phyloP scores from a whole-genome alignment of 2,329 filamentous ascomycete genomes.

The Fusarium begoniae region DNA sequence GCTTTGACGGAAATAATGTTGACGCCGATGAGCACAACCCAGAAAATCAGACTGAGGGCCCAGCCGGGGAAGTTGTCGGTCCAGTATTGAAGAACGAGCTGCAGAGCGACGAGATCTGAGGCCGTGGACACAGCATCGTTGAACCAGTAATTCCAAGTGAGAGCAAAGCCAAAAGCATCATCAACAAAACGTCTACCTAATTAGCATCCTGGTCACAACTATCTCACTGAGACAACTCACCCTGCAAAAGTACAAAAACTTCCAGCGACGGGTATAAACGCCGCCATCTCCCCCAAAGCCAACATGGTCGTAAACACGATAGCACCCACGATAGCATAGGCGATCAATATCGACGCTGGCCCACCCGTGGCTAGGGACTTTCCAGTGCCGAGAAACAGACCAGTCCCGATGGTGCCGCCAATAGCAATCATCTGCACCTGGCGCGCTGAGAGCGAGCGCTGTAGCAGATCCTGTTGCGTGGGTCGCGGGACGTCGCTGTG shows the following conservation, averaged over 20 bases:
- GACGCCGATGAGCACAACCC: conserved; percentile 60
- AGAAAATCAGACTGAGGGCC: conserved; percentile 70
- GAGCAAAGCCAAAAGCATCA: conserved; percentile 62
- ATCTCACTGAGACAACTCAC: conserved; percentile 39
- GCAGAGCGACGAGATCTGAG: conserved; percentile 63
- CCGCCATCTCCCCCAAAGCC: conserved; percentile 68
- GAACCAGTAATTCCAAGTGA: conserved; percentile 72
- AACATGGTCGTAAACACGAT: conserved; percentile 70
- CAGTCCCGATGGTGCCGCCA: conserved; percentile 67
- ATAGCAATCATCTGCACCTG: conserved; percentile 76
- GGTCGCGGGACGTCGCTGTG: conserved; percentile 13
- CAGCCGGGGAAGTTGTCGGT: conserved; percentile 69
- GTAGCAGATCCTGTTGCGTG: conserved; percentile 56
- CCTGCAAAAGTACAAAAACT: conserved; percentile 61
- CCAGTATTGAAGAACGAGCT: conserved; percentile 69
- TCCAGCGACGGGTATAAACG: conserved; percentile 60
- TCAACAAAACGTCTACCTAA: conserved; percentile 57
- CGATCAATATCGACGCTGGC: conserved; percentile 66
- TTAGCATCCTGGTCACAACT: neutral
- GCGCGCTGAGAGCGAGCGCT: conserved; percentile 65
- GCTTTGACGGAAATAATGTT: conserved; percentile 49
- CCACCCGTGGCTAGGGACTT: conserved; percentile 68
- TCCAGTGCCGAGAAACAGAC: conserved; percentile 70
- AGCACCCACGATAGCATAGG: conserved; percentile 64
- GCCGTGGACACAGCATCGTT: conserved; percentile 67